phyloP scores from a whole-genome alignment of 257 asterid genomes.

The Solanum piurae region DNA sequence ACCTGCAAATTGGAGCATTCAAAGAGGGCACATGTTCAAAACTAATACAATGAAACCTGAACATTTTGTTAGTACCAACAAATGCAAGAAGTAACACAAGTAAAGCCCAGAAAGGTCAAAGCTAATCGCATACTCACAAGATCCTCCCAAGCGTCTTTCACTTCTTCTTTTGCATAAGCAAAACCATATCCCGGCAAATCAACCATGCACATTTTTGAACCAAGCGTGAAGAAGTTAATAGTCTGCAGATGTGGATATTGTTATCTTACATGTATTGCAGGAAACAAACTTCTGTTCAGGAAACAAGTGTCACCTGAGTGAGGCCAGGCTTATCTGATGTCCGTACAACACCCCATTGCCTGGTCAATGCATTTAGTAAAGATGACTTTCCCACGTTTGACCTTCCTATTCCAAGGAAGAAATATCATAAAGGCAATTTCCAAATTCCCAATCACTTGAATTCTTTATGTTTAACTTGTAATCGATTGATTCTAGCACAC shows the following conservation, averaged over 20 bases:
- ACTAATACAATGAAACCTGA: background rate
- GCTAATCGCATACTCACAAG: slow-evolving; percentile 58
- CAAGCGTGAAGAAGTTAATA: slow-evolving; percentile 82
- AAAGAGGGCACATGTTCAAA: background rate
- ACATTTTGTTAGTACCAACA: background rate
- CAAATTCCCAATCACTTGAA: background rate
- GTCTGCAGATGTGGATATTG: slow-evolving; percentile 40
- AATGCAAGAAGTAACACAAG: slow-evolving; percentile 3
- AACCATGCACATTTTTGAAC: slow-evolving; percentile 66
- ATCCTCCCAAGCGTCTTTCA: slow-evolving; percentile 96
- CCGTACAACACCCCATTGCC: slow-evolving; percentile 97
- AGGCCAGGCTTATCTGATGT: slow-evolving; percentile 99
- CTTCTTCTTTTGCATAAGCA: slow-evolving; percentile 96
- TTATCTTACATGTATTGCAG: slow-evolving; percentile 2
- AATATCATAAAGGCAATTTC: background rate
- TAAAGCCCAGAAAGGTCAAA: background rate
- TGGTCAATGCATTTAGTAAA: slow-evolving; percentile 72
- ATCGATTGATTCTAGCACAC: background rate
- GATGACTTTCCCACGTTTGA: slow-evolving; percentile 98
- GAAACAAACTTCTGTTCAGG: slow-evolving; percentile 1
- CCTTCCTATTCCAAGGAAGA: slow-evolving; percentile 41
- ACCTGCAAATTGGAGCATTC: slow-evolving; percentile 43
- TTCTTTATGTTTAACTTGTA: background rate
- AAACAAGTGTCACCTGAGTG: slow-evolving; percentile 58
- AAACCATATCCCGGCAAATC: slow-evolving; percentile 99